Percentiles rank a stretch among this genome's conserved stretches.
Evolutionary conservation across 805 yeast species (phyloP).

Genomic region (Suhomyces kilbournensis): DNA sequence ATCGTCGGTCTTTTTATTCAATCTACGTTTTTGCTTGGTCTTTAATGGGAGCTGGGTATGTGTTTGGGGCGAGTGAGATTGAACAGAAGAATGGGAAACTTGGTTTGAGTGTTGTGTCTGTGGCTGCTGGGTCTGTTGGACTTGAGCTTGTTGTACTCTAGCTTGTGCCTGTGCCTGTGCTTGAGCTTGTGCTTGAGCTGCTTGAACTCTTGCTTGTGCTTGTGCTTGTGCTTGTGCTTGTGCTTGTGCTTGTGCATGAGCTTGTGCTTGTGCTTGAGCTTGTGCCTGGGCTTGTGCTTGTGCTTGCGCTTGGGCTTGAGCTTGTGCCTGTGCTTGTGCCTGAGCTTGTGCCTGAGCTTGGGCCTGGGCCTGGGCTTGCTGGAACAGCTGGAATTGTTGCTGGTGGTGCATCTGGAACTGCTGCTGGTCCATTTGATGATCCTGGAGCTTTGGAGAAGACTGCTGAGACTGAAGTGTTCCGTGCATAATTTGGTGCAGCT

Average conservation of each 20-base stretch:
- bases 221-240: conserved; percentile 7
- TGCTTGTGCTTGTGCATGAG: conserved; percentile 18
- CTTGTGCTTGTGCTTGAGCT: conserved; percentile 7
- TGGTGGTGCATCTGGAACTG: conserved; percentile 9
- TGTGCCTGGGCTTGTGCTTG: conserved; percentile 5
- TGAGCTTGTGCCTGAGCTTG: conserved; percentile 18
- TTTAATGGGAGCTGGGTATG: conserved; percentile 1
- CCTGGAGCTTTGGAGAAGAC: conserved; percentile 12
- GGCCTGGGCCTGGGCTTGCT: conserved; percentile 14
- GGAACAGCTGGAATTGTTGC: conserved; percentile 8
- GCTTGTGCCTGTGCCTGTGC: conserved; percentile 2
- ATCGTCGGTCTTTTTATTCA: conserved; percentile 1
- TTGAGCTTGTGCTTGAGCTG: conserved; percentile 2
- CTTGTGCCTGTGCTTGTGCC: conserved; percentile 1
- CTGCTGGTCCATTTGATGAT: conserved; percentile 10
- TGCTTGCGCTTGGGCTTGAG: conserved; percentile 3
- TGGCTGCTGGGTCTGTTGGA: conserved; percentile 13
- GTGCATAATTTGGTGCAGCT: conserved; percentile 10
- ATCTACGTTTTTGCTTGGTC: neutral
- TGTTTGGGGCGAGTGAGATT: conserved; percentile 8
- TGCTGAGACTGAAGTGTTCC: conserved; percentile 11
- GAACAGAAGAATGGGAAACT: neutral
- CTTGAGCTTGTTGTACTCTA: conserved; percentile 13
- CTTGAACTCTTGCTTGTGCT: conserved; percentile 1
- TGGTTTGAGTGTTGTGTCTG: conserved; percentile 9